Conservation (phyloP, 495 filamentous ascomycete species). For the Penicillium odoratum region DNA sequence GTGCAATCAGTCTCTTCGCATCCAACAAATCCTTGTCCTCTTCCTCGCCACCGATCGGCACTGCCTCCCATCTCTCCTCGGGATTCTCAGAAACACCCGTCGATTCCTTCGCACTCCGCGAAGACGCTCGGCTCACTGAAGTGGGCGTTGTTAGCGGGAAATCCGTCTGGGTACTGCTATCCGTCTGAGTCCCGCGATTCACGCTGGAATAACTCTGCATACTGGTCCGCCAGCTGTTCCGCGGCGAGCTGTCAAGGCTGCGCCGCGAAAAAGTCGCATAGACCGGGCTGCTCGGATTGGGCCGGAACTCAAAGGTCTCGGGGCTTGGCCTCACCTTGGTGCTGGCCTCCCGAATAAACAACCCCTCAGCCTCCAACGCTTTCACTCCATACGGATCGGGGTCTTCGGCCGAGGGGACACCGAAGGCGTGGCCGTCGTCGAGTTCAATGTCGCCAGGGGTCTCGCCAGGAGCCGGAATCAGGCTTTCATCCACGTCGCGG, state of each 20-base stretch:
- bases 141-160: constrained; percentile 43
- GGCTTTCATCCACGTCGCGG: constrained; percentile 61
- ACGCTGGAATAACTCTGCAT: constrained; percentile 66
- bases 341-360: constrained; percentile 85
- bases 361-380: constrained; percentile 77
- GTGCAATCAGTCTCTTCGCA: constrained; percentile 4
- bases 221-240: constrained; percentile 65
- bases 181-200: constrained; percentile 60
- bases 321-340: constrained; percentile 64
- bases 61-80: constrained; percentile 30
- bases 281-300: constrained; percentile 73
- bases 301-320: constrained; percentile 78
- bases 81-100: constrained; percentile 38
- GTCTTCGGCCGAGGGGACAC: constrained; percentile 69
- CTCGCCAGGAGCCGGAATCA: constrained; percentile 56
- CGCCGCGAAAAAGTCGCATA: constrained; percentile 65
- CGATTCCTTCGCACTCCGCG: constrained; percentile 44
- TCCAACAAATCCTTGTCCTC: constrained; percentile 4
- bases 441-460: constrained; percentile 74
- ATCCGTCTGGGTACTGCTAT: constrained; percentile 32
- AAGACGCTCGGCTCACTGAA: constrained; percentile 46
- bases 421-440: constrained; percentile 55
- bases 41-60: constrained; percentile 33
- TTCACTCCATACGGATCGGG: constrained; percentile 89
- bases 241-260: constrained; percentile 61